Conservation (phyloP, 129 eudicot genomes). For the Artemisia annua region DNA sequence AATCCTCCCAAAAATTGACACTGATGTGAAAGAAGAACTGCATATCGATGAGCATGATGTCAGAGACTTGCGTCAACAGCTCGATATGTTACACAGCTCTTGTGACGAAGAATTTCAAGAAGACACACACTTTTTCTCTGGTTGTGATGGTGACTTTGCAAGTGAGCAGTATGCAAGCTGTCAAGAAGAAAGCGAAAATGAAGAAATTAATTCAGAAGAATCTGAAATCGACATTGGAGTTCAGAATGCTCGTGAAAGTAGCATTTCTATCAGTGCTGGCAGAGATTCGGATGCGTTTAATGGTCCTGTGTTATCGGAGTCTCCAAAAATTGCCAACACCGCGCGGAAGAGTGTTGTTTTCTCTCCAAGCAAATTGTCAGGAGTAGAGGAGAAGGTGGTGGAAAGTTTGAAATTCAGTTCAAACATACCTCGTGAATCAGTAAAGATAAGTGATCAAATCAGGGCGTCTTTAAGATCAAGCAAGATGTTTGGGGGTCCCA, state of each 20-base stretch:
- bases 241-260: no score
- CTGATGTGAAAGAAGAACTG: conserved; percentile 54
- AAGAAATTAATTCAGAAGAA: conserved; percentile 40
- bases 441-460: conserved; percentile 41
- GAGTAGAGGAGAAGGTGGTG: conserved; percentile 16
- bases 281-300: no score
- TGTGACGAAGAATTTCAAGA: conserved; percentile 49
- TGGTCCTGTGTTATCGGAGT: no score
- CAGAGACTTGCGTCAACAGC: conserved; percentile 57
- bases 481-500: conserved; percentile 40
- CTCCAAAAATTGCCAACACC: no score
- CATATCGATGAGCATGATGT: conserved; percentile 68
- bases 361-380: no score
- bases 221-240: no score
- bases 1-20: conserved; percentile 63
- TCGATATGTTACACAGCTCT: conserved; percentile 57
- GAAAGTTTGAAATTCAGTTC: conserved; percentile 41
- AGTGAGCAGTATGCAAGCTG: conserved; percentile 76
- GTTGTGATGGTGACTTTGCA: conserved; percentile 63
- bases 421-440: conserved; percentile 40
- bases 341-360: no score
- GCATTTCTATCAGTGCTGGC: no score
- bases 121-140: conserved; percentile 53
- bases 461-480: conserved; percentile 74
- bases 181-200: conserved; percentile 68